Conservation (phyloP, 1,284 basidiomycete species). For the Phlebopus sp. region DNA sequence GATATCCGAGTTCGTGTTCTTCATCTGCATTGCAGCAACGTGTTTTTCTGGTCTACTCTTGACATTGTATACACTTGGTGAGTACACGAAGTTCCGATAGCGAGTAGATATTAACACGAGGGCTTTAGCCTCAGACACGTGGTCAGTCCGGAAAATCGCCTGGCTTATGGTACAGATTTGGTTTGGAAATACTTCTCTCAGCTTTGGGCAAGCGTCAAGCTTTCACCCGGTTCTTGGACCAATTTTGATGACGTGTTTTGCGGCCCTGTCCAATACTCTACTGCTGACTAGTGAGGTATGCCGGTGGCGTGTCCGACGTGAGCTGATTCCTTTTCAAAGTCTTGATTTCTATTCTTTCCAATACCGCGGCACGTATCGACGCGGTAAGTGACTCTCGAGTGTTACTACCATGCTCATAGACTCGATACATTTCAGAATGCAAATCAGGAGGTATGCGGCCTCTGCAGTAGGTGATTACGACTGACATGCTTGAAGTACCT, state of each 20-base stretch:
- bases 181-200: conserved; percentile 78
- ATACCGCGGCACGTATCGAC: conserved; percentile 81
- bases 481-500: conserved; percentile 56
- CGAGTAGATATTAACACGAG: conserved; percentile 15
- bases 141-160: conserved; percentile 69
- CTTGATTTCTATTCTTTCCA: conserved; percentile 82
- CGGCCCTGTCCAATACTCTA: conserved; percentile 78
- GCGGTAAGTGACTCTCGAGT: conserved; percentile 45
- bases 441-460: conserved; percentile 62
- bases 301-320: background rate
- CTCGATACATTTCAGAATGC: conserved; percentile 57
- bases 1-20: conserved; percentile 79
- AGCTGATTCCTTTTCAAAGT: conserved; percentile 40
- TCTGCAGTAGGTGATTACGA: conserved; percentile 3
- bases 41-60: conserved; percentile 87
- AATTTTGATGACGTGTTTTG: conserved; percentile 82
- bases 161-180: conserved; percentile 84
- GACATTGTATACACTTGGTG: conserved; percentile 77
- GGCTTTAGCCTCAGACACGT: conserved; percentile 45
- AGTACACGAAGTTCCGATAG: conserved; percentile 7
- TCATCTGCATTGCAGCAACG: conserved; percentile 78
- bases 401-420: conserved; percentile 4
- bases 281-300: conserved; percentile 66
- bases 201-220: conserved; percentile 63
- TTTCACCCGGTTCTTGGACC: conserved; percentile 87